Evolutionary conservation across 352 stramenopile genomes (phyloP).

Genomic region (Plasmopara halstedii): DNA sequence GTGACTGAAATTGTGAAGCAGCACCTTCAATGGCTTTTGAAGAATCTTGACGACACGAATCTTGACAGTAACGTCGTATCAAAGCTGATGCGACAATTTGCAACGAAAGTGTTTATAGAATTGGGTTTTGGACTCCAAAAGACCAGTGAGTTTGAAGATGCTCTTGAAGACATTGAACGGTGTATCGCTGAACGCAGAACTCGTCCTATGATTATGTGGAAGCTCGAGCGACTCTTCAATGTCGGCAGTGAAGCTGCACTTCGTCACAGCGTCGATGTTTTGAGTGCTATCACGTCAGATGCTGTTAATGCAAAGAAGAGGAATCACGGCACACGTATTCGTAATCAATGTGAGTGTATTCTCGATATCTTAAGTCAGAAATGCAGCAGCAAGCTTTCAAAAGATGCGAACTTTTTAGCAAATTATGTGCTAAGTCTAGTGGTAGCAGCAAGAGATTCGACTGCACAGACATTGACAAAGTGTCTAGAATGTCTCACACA

Average conservation of each 20-base stretch:
- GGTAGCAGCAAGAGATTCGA: slow-evolving; percentile 60
- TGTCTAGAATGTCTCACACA: slow-evolving; percentile 53
- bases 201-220: slow-evolving; percentile 21
- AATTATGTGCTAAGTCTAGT: slow-evolving; percentile 70
- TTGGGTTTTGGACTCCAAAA: slow-evolving; percentile 25
- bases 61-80: slow-evolving; percentile 6
- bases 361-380: slow-evolving; percentile 14
- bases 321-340: no score
- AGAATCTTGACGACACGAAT: slow-evolving; percentile 13
- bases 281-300: slow-evolving; percentile 12
- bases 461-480: slow-evolving; percentile 43
- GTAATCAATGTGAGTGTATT: no score
- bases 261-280: slow-evolving; percentile 11
- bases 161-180: slow-evolving; percentile 16
- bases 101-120: slow-evolving; percentile 27
- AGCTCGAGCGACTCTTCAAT: slow-evolving; percentile 22
- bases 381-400: slow-evolving; percentile 11
- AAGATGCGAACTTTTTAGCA: slow-evolving; percentile 25
- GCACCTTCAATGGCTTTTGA: slow-evolving; percentile 19
- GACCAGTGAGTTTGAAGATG: slow-evolving; percentile 10
- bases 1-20: slow-evolving; percentile 24
- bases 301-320: slow-evolving; percentile 16
- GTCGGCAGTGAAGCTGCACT: slow-evolving; percentile 26
- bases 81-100: slow-evolving; percentile 14
- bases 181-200: slow-evolving; percentile 8